Evolutionary conservation across 2,329 filamentous ascomycete species (phyloP), one percentile per base, ranked within the genome.

Genomic region (Diatrype stigma): DNA sequence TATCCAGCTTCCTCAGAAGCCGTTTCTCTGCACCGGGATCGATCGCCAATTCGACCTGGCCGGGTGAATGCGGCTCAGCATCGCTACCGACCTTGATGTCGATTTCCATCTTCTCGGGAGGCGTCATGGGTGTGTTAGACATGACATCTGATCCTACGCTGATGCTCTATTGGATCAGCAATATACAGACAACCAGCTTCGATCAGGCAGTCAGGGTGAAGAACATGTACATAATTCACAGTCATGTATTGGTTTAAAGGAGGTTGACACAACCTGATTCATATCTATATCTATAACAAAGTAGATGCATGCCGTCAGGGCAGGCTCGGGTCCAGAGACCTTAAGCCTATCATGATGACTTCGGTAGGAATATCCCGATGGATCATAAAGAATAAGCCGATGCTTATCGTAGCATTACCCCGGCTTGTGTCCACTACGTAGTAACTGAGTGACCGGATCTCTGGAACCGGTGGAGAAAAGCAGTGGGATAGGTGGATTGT

Each of bases 1-100:
- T 16, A 32, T 57, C 55, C n/a, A 55, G 42, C 45, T 57, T 57
- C 21, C 51, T 46, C 8, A 57, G 48, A 10, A 57, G 49, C 5
- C 38, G 32, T 28, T 52, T 53, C 40, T 57, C 53, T 6, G 42
- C 52, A 1, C 17, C 30, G 17, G 45, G 40, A 34, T 55, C 53
- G 6, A 55, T 46, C 22, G 32, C 22, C 14, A 55, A 28, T 19
- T 54, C 50, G 10, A 50, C 35, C 19, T 22, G 23, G 19, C 38
- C 42, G 6, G 34, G 16, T 21, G 46, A 28, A n/a, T 49, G 48
- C 23, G 19, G 28, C 30, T 53, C n/a, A n/a, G n/a, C 51, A n/a
- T 34, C 22, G 17, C 49, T 49, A 45, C 50, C 42, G 14, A 42
- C 50, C 30, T 47, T 47, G 17, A 47, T 16, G 19, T 48, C 44